Conservation (phyloP, 495 filamentous ascomycete species). For the Friedmanniomyces endolithicus region DNA sequence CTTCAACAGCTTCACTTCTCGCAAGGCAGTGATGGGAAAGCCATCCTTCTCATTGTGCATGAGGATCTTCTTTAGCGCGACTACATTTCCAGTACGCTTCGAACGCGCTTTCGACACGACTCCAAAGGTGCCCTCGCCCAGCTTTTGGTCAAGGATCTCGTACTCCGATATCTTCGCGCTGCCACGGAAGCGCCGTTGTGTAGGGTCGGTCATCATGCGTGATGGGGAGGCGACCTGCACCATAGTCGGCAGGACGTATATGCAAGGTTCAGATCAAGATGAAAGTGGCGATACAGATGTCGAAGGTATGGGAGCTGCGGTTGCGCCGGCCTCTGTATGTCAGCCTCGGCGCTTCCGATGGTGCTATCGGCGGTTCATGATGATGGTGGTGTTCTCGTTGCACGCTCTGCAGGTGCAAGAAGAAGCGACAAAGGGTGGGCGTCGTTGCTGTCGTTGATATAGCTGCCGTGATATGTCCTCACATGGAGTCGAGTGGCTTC, state of each 20-base stretch:
- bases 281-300: neutral
- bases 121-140: slow-evolving; percentile 96
- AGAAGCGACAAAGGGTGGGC: neutral
- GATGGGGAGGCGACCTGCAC: slow-evolving; percentile 26
- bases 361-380: neutral
- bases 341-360: neutral
- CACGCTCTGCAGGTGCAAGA: slow-evolving; percentile 4
- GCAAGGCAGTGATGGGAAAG: slow-evolving; percentile 66
- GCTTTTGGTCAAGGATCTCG: slow-evolving; percentile 66
- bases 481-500: no score
- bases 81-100: slow-evolving; percentile 53
- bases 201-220: slow-evolving; percentile 21
- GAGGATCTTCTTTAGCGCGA: slow-evolving; percentile 90
- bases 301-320: neutral
- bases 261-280: no score
- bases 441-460: no score
- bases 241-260: slow-evolving; percentile 19
- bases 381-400: neutral
- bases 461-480: no score
- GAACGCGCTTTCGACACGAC: slow-evolving; percentile 87
- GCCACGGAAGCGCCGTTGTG: slow-evolving; percentile 52
- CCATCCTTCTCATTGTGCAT: slow-evolving; percentile 81
- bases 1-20: slow-evolving; percentile 93
- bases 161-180: slow-evolving; percentile 83
- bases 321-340: neutral